Conservation (phyloP, 1,284 basidiomycete species). For the Malassezia dermatis region DNA sequence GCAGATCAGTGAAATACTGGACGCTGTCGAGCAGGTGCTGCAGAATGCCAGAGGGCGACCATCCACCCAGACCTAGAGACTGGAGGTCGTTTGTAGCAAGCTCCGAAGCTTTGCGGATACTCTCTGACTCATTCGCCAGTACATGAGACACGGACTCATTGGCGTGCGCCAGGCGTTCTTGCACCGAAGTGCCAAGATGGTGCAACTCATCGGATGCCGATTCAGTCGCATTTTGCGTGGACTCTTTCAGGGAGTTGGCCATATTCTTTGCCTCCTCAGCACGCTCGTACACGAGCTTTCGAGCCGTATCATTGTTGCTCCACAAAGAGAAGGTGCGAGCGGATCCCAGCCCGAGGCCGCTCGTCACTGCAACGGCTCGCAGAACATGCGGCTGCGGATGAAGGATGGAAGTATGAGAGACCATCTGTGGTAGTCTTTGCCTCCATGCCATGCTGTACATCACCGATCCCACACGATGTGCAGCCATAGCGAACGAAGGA, state of each 20-base stretch:
- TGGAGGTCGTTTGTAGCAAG: conserved; percentile 55
- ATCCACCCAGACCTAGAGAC: conserved; percentile 61
- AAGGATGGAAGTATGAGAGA: not conserved
- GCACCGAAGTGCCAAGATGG: conserved; percentile 1
- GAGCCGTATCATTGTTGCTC: conserved; percentile 11
- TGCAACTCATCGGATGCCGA: not conserved
- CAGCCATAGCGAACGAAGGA: conserved; percentile 2
- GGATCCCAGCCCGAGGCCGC: not conserved
- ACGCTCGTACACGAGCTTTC: not conserved
- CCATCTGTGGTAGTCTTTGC: not conserved
- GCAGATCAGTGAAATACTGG: conserved; percentile 58
- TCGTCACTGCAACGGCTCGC: not conserved
- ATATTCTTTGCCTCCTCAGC: not conserved
- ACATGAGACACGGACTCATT: not conserved
- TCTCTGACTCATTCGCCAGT: not conserved
- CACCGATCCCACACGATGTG: conserved; percentile 4
- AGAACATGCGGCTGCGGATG: not conserved
- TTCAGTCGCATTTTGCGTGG: not conserved
- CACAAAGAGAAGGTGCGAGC: conserved; percentile 9
- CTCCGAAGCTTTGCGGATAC: conserved; percentile 4
- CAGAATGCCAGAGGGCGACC: conserved; percentile 54
- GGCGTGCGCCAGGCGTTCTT: conserved; percentile 7
- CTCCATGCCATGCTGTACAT: not conserved
- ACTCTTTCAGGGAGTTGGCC: not conserved
- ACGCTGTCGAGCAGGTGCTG: conserved; percentile 60